A percentile compares a stretch with the other conserved stretches of the same genome.
phyloP scores from a whole-genome alignment of 495 filamentous ascomycete genomes.

The Lasiosphaeria ovina region DNA sequence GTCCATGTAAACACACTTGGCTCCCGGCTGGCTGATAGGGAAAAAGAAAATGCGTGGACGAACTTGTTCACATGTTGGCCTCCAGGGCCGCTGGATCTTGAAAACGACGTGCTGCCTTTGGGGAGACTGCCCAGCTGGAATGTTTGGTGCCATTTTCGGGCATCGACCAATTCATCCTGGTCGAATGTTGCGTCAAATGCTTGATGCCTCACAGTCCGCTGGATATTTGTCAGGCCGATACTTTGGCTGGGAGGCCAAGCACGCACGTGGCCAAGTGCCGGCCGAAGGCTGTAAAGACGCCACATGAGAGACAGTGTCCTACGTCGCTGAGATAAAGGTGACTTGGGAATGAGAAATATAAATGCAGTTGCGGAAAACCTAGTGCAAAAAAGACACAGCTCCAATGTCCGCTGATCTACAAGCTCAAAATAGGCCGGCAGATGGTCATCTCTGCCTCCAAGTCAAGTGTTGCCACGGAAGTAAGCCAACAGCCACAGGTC shows the following conservation, averaged over 20 bases:
- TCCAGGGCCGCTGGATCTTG: conserved; percentile 86
- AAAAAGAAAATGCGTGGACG: conserved; percentile 26
- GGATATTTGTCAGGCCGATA: conserved; percentile 6
- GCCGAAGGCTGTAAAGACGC: no score
- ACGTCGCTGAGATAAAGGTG: no score
- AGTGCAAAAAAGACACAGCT: no score
- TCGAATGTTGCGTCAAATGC: conserved; percentile 41
- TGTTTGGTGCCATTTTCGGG: conserved; percentile 70
- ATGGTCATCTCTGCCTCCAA: no score
- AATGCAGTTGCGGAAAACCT: no score
- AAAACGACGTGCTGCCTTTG: conserved; percentile 67
- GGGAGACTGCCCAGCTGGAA: conserved; percentile 66
- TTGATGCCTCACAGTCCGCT: conserved; percentile 31
- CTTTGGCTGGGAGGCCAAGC: no score
- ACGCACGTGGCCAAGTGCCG: no score
- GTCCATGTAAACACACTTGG: not conserved
- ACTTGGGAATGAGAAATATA: no score
- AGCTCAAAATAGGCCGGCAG: no score
- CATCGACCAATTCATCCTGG: conserved; percentile 62
- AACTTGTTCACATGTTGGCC: conserved; percentile 98
- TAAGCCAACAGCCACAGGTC: no score
- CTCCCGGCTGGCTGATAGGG: not conserved
- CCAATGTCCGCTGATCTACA: no score
- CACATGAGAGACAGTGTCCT: not conserved
- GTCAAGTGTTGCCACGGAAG: no score